Evolutionary conservation across 2,329 filamentous ascomycete genomes (phyloP).

Genomic region (Emergomyces africanus): DNA sequence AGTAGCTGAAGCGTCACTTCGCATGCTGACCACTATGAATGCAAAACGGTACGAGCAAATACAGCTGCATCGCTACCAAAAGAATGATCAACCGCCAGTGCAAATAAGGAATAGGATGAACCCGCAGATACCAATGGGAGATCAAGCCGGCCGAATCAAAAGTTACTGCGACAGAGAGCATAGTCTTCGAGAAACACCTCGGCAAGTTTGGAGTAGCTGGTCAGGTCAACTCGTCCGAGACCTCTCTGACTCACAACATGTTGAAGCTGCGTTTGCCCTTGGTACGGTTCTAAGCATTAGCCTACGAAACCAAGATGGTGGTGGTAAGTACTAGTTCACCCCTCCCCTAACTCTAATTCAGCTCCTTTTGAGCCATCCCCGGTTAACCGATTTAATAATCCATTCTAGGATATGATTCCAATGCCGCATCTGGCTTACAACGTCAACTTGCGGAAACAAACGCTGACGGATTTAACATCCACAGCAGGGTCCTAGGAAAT

Average conservation of each 20-base stretch:
- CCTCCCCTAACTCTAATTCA: background rate
- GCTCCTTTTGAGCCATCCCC: background rate
- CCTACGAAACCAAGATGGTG: slow-evolving; percentile 36
- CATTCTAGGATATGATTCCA: slow-evolving; percentile 42
- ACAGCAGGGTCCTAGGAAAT: slow-evolving; percentile 49
- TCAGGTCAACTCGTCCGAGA: slow-evolving; percentile 44
- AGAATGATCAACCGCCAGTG: background rate
- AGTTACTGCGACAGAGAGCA: background rate
- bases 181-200: background rate
- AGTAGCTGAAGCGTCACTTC: slow-evolving; percentile 57
- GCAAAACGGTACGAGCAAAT: slow-evolving; percentile 41
- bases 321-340: slow-evolving; percentile 24
- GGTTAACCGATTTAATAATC: background rate
- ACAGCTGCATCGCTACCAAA: background rate
- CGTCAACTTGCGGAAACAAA: slow-evolving; percentile 33
- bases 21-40: slow-evolving; percentile 48
- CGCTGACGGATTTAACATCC: slow-evolving; percentile 34
- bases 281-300: slow-evolving; percentile 62
- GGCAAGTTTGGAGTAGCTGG: slow-evolving; percentile 57
- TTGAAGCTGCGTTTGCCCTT: slow-evolving; percentile 58
- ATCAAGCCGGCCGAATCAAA: no score
- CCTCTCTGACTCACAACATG: slow-evolving; percentile 43
- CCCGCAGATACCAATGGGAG: background rate
- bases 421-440: slow-evolving; percentile 41
- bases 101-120: no score